phyloP scores from a whole-genome alignment of 1,284 basidiomycete genomes.

The Puccinia hordei region DNA sequence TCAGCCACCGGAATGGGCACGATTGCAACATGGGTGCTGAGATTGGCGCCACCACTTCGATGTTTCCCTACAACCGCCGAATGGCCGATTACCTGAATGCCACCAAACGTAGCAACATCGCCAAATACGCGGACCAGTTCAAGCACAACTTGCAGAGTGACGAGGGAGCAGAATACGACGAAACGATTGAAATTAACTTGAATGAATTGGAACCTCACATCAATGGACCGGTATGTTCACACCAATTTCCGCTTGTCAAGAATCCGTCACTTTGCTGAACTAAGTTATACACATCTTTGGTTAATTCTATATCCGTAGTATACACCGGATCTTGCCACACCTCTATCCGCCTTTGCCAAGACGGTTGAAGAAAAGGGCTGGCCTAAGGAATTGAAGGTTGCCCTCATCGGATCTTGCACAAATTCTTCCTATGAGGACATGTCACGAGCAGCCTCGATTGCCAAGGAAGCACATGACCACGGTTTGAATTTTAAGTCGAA shows the following conservation, averaged over 20 bases:
- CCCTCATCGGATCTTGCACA: slow-evolving; percentile 98
- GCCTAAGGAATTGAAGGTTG: slow-evolving; percentile 96
- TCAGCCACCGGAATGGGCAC: slow-evolving; percentile 99
- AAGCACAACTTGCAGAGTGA: slow-evolving; percentile 90
- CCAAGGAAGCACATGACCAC: slow-evolving; percentile 79
- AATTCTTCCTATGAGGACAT: slow-evolving; percentile 99
- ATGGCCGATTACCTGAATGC: slow-evolving; percentile 92
- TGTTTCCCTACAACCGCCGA: slow-evolving; percentile 97
- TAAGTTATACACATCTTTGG: slow-evolving; percentile 66
- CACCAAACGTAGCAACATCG: slow-evolving; percentile 86
- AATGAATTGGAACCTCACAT: slow-evolving; percentile 97
- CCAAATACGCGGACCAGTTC: slow-evolving; percentile 85
- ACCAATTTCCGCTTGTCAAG: not conserved
- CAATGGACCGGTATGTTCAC: slow-evolving; percentile 74
- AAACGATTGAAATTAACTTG: slow-evolving; percentile 90
- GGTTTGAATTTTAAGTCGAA: slow-evolving; percentile 87
- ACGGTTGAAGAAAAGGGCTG: slow-evolving; percentile 94
- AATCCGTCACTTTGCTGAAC: not conserved
- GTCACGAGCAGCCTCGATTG: slow-evolving; percentile 94
- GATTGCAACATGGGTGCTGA: slow-evolving; percentile 99
- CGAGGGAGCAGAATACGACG: slow-evolving; percentile 87
- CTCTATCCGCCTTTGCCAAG: slow-evolving; percentile 86
- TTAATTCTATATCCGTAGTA: slow-evolving; percentile 64
- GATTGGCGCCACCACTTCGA: slow-evolving; percentile 96
- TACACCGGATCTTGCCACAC: slow-evolving; percentile 68